Percentiles rank a stretch among this genome's conserved stretches.
Conservation (phyloP, 1,139 yeast species). For the Pichia terricola region DNA sequence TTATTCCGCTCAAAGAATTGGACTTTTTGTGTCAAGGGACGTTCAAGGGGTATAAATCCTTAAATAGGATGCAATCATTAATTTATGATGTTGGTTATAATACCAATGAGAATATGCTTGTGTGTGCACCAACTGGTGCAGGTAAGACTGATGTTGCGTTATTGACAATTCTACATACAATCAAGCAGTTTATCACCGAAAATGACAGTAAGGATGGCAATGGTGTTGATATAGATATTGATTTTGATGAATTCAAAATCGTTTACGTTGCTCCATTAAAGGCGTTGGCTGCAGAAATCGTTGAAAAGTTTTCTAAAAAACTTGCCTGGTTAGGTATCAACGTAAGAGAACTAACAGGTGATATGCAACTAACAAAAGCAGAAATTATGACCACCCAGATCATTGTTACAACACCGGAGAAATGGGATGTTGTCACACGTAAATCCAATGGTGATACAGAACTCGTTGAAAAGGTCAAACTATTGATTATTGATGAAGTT, state of each 20-base stretch:
- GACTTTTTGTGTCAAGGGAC: constrained; percentile 80
- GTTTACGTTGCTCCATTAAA: constrained; percentile 94
- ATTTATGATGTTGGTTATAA: constrained; percentile 89
- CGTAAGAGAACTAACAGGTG: constrained; percentile 91
- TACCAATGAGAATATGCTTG: constrained; percentile 90
- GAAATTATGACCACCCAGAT: constrained; percentile 83
- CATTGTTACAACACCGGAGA: constrained; percentile 94
- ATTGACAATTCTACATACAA: constrained; percentile 69
- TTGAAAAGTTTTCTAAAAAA: constrained; percentile 74
- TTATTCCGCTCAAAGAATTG: constrained; percentile 51
- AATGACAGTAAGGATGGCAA: constrained; percentile 30
- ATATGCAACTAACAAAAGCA: constrained; percentile 82
- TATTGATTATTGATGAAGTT: constrained; percentile 89
- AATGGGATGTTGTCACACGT: constrained; percentile 98
- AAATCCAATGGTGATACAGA: constrained; percentile 78
- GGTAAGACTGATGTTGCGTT: constrained; percentile 98
- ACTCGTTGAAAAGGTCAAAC: constrained; percentile 71
- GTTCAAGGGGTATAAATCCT: constrained; percentile 63
- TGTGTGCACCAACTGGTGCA: constrained; percentile 99
- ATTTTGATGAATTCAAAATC: constrained; percentile 76
- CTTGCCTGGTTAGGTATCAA: constrained; percentile 76
- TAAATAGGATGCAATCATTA: constrained; percentile 86
- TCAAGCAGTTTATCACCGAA: constrained; percentile 55
- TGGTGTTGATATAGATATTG: constrained; percentile 51
- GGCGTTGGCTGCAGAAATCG: constrained; percentile 96